Evolutionary conservation across 169 alveolate genomes (phyloP), one percentile per base, ranked within the genome.

Genomic region (Eimeria necatrix): DNA sequence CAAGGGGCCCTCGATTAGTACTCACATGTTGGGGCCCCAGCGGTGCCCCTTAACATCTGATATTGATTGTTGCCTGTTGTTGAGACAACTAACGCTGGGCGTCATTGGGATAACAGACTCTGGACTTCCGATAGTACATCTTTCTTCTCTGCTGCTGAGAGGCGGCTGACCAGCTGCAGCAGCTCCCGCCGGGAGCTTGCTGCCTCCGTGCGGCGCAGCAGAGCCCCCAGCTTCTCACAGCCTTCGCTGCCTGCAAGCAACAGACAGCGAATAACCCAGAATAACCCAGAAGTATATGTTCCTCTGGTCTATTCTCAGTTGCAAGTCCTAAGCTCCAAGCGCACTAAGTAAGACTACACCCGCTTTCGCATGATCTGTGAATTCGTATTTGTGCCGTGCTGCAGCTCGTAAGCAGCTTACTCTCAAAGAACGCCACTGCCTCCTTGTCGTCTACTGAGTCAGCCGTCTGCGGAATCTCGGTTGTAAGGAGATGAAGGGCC

Each of bases 161-260:
- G 22, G n/a, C 71, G 71, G 51, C 59, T 48, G 22, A 81, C 22
- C 71, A 81, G 71, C 68, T 49, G 68, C 90, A 81, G 73, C 71
- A 81, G 52, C 52, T 81, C 90, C 52, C 71, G 4, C 52, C 59
- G 49, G 8, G 90, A 18, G 2, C 51, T 32, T 81, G 90, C 68
- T 52, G 26, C 59, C 41, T 81, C 90, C 8, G 90, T 81, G 26
- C 71, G 90, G 53, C 52, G 90, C 90, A 81, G 90, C 90, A 81
- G 59, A 18, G 68, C 73, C 24, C 90, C 52, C 52, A 81, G 51
- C 53, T 24, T 24, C 90, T 81, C 90, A 2, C 64, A 3, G n/a
- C 90, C 90, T 49, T 81, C 90, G 9, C 12, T 53, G 52, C 90
- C 90, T 81, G 88, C 86, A 74, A 32, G 59, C 53, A 4, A 49